Base-by-base conservation (phyloP, 2,329 filamentous ascomycete genomes). In the Akanthomyces muscarius region DNA sequence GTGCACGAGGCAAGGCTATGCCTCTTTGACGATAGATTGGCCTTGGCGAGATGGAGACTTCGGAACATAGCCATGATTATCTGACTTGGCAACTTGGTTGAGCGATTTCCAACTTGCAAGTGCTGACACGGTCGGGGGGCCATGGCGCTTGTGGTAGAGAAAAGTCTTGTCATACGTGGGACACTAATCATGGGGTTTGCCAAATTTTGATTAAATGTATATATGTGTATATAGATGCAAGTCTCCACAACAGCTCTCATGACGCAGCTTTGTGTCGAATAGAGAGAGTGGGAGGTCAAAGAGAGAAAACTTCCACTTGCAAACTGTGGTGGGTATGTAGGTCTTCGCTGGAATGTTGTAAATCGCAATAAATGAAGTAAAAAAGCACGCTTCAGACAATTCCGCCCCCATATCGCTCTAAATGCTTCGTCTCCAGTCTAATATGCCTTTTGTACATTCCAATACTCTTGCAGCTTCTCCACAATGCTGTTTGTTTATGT, bases 401-500 rank as follows among this genome's bases (percentile, higher is more conserved):
- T 21, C 28, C 48, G 33, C n/a, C 48, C 41, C 38, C 25, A 53
- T 61, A 21, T 50, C 58, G 36, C 58, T 44, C 21, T 45, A 50
- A 61, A 61, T 61, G 58, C 58, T 52, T 52, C 14, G 25, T 60
- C 45, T 47, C 57, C 47, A 54, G 25, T 61, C 28, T 36, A 45
- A 61, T 14, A n/a, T 54, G 38, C 57, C 25, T 23, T 11, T 44
- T 45, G 16, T 54, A 25, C 58, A 61, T 54, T 61, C 50, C 58
- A 61, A 38, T 61, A 50, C 41, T 47, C 36, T 47, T 36, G 48
- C 33, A 47, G 4, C 25, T 44, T 54, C 42, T 38, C 60, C 60
- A 62, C 60, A 51, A 13, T 6, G 25, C 23, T 61, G 48, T 57
- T 62, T 62, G 45, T 62, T 62, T 62, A 42, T 23, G 23, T 41